Evolutionary conservation across 306 rosid species (phyloP).

Genomic region (Acmispon strigosus): DNA sequence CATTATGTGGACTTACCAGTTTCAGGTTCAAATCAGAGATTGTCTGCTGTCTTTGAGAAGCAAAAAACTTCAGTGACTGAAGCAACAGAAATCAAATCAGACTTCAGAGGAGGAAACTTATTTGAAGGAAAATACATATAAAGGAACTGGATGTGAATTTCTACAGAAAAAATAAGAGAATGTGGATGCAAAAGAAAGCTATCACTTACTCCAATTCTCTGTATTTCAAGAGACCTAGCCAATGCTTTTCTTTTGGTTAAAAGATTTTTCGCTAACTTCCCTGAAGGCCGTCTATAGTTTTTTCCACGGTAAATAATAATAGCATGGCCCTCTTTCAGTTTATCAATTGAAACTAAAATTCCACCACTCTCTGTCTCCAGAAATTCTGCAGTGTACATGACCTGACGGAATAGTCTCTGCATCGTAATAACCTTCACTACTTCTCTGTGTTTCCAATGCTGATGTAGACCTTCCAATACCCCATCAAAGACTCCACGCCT

Average conservation of each 20-base stretch:
- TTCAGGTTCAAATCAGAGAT: slow-evolving; percentile 50
- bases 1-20: slow-evolving; percentile 45
- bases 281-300: slow-evolving; percentile 57
- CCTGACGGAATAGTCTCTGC: slow-evolving; percentile 56
- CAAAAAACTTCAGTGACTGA: slow-evolving; percentile 79
- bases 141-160: neutral
- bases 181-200: slow-evolving; percentile 3
- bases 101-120: neutral
- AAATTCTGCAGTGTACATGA: slow-evolving; percentile 52
- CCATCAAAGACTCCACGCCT: slow-evolving; percentile 86
- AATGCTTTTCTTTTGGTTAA: slow-evolving; percentile 71
- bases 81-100: slow-evolving; percentile 16
- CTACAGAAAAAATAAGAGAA: slow-evolving; percentile 7
- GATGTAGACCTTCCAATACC: slow-evolving; percentile 73
- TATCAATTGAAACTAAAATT: slow-evolving; percentile 65
- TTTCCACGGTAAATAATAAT: slow-evolving; percentile 82
- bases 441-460: slow-evolving; percentile 92
- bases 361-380: slow-evolving; percentile 86
- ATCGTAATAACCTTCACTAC: slow-evolving; percentile 75
- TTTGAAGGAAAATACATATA: neutral
- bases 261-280: slow-evolving; percentile 38
- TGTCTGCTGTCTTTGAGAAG: slow-evolving; percentile 40
- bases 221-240: slow-evolving; percentile 68
- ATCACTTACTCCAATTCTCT: slow-evolving; percentile 74
- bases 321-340: slow-evolving; percentile 70